Evolutionary conservation across 2,329 filamentous ascomycete genomes (phyloP), one percentile per base, ranked within the genome.

Genomic region (Dothideomycetes sp.): DNA sequence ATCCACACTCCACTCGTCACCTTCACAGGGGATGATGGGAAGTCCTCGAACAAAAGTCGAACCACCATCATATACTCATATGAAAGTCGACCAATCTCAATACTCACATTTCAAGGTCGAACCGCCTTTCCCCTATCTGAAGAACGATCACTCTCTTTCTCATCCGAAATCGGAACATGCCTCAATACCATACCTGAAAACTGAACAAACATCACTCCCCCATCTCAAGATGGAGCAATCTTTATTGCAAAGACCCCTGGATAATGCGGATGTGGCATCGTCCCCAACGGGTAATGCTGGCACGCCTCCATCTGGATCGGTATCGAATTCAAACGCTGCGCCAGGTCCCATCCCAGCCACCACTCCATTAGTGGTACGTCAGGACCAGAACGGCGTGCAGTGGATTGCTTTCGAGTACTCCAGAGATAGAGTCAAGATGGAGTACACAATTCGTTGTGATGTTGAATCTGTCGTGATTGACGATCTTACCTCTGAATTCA

Each of bases 331-430:
- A 9, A 94, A 88, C 55, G 87, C 89, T 24, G 91, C 91, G 1
- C 91, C 91, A 5, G 91, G 91, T 2, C 91, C 91, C 0, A 98
- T 98, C 53, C 91, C 91, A 10, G 91, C 91, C 1, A 98, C 91
- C 3, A 96, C 91, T 0, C 91, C 91, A 0, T 70, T 95, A 7
- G 88, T 96, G 7, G 89, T 96, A 17, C 73, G 88, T 50, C 89
- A 96, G 63, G 91, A 96, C 54, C 83, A 85, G 56, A 96, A 94
- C 51, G 91, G 91, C 7, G 89, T 96, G 5, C 91, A 96, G 62
- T 96, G 91, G 91, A 96, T 96, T 55, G 87, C 87, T 0, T 98
- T 96, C 48, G 91, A 98, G 62, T 98, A 98, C 61, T 96, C 89
- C 9, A 79, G 89, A 46, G 89, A 98, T 58, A 76, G 89, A 32